A percentile compares a stretch with the other conserved stretches of the same genome.
Evolutionary conservation across 768 basidiomycete species (phyloP).

Genomic region (Mycena albidolilacea): DNA sequence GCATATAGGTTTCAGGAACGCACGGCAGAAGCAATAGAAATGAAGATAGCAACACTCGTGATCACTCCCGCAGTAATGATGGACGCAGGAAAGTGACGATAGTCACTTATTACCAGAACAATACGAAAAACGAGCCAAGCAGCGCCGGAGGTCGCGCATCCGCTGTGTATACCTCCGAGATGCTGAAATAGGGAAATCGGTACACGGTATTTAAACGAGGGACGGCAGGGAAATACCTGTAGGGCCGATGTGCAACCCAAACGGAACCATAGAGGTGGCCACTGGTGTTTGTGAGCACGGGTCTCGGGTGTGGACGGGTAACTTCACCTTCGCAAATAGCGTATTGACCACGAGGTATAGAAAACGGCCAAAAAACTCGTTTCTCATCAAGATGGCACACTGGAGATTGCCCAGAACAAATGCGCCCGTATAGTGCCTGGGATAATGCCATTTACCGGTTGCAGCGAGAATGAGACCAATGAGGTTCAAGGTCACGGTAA

Average conservation of each 20-base stretch:
- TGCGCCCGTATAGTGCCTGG: constrained; percentile 75
- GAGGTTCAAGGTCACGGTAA: constrained; percentile 73
- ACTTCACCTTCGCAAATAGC: constrained; percentile 79
- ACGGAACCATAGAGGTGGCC: constrained; percentile 75
- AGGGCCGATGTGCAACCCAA: constrained; percentile 81
- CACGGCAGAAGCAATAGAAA: constrained; percentile 73
- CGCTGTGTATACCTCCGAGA: constrained; percentile 89
- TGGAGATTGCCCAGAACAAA: constrained; percentile 84
- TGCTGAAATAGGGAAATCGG: constrained; percentile 59
- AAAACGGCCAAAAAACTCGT: constrained; percentile 86
- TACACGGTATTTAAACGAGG: background rate
- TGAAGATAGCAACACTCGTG: constrained; percentile 70
- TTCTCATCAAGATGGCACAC: constrained; percentile 81
- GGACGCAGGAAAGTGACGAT: constrained; percentile 64
- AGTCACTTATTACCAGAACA: constrained; percentile 66
- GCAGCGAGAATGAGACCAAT: constrained; percentile 73
- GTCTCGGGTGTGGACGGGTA: background rate
- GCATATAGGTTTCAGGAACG: background rate
- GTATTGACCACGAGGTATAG: constrained; percentile 82
- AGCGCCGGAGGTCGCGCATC: constrained; percentile 83
- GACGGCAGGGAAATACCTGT: constrained; percentile 21
- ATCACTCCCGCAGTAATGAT: constrained; percentile 74
- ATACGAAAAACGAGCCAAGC: constrained; percentile 80
- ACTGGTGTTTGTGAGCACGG: constrained; percentile 41
- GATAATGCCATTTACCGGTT: constrained; percentile 77